Conservation (phyloP, 805 yeast species). For the Wilhelminamyces savonicus region DNA sequence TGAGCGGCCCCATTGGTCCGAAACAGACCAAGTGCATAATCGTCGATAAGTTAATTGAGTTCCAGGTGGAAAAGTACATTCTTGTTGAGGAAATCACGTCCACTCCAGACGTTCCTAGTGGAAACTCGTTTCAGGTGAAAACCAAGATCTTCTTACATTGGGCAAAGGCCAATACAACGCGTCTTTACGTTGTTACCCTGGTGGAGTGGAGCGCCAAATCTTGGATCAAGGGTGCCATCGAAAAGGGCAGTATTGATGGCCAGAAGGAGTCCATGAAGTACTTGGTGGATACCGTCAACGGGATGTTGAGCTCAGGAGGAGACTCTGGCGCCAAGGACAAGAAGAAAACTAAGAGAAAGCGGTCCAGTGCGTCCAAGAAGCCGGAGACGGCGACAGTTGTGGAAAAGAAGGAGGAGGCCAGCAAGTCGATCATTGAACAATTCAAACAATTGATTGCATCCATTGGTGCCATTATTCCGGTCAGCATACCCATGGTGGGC, state of each 20-base stretch:
- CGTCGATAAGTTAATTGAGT: conserved; percentile 50
- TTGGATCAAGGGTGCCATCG: conserved; percentile 89
- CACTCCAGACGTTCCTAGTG: conserved; percentile 96
- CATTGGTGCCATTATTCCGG: conserved; percentile 20
- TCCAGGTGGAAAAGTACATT: conserved; percentile 49
- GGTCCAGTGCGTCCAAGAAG: too few relatives aligned
- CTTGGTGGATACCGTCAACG: conserved; percentile 6
- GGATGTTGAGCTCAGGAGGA: conserved; percentile 4
- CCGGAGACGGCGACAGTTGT: conserved; percentile 5
- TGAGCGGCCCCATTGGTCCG: conserved; percentile 85
- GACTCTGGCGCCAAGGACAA: conserved; percentile 3
- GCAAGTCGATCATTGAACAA: conserved; percentile 10
- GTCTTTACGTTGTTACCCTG: conserved; percentile 59
- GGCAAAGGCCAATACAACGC: conserved; percentile 59
- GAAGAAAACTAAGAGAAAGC: conserved; percentile 5
- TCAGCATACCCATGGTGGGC: conserved; percentile 17
- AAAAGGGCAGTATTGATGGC: conserved; percentile 76
- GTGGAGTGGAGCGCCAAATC: conserved; percentile 87
- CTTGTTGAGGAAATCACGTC: conserved; percentile 56
- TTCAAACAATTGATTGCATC: conserved; percentile 12
- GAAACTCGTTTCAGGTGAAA: conserved; percentile 68
- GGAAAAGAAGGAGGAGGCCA: conserved; percentile 1
- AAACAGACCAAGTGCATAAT: conserved; percentile 74
- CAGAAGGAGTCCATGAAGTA: conserved; percentile 40
- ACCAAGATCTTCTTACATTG: conserved; percentile 72